A percentile compares a stretch with the other conserved stretches of the same genome.
Conservation (phyloP, 805 yeast species). For the Blastobotrys chiropterorum region DNA sequence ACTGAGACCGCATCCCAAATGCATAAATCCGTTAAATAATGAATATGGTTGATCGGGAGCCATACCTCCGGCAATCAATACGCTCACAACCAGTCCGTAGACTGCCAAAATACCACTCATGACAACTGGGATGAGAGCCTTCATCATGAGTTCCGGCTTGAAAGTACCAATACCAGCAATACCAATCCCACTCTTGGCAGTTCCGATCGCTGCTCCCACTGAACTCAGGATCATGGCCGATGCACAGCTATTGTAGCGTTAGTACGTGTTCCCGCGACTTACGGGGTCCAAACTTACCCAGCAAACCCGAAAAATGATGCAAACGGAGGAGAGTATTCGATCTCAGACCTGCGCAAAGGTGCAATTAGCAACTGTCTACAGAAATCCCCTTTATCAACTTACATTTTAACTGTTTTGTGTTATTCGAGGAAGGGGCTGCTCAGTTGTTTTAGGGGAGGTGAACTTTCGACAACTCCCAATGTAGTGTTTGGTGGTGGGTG, state of each 20-base stretch:
- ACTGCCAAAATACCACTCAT: constrained; percentile 97
- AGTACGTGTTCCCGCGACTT: not conserved
- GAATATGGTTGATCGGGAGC: constrained; percentile 76
- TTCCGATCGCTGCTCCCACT: constrained; percentile 98
- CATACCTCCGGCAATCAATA: constrained; percentile 78
- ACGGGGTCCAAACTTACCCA: constrained; percentile 45
- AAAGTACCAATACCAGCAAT: constrained; percentile 97
- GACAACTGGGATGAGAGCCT: constrained; percentile 84
- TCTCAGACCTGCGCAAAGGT: constrained; percentile 29
- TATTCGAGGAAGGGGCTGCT: not conserved
- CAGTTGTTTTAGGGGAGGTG: not conserved
- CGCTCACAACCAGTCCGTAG: constrained; percentile 95
- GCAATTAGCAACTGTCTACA: not conserved
- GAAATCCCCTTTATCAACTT: not conserved
- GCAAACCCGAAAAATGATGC: constrained; percentile 98
- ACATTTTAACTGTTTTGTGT: not conserved
- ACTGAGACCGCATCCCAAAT: constrained; percentile 88
- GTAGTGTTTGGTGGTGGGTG: not conserved
- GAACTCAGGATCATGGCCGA: constrained; percentile 87
- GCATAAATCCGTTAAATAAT: constrained; percentile 95
- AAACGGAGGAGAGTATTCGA: constrained; percentile 71
- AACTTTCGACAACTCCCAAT: not conserved
- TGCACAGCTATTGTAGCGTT: constrained; percentile 54
- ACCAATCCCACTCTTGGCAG: constrained; percentile 98
- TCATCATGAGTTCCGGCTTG: constrained; percentile 95